phyloP scores from a whole-genome alignment of 164 flowering plant genomes.

The Vitis riparia region DNA sequence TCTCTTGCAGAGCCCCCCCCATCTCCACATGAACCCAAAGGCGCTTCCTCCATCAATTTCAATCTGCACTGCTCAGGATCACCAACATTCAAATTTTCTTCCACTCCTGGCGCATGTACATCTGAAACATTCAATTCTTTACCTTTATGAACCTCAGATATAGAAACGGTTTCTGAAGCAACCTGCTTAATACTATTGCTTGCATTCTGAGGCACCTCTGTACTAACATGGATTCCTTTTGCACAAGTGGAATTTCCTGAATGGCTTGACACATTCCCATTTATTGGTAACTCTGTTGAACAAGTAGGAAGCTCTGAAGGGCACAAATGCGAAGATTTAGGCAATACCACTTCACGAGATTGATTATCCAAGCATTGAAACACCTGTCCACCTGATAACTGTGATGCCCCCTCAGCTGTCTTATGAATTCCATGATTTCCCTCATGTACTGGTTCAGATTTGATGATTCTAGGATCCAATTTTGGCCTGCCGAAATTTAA shows the following conservation, averaged over 20 bases:
- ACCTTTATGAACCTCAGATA: slow-evolving; percentile 16
- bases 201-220: slow-evolving; percentile 14
- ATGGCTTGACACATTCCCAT: slow-evolving; percentile 5
- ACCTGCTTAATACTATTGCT: slow-evolving; percentile 12
- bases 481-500: slow-evolving; percentile 7
- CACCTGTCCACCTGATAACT: slow-evolving; percentile 8
- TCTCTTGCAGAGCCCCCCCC: slow-evolving; percentile 11
- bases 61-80: slow-evolving; percentile 14
- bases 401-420: slow-evolving; percentile 11
- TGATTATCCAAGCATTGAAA: slow-evolving; percentile 6
- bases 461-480: slow-evolving; percentile 20
- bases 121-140: slow-evolving; percentile 12
- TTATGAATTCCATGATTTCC: slow-evolving; percentile 9
- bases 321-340: slow-evolving; percentile 4
- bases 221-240: not conserved
- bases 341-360: slow-evolving; percentile 3
- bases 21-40: slow-evolving; percentile 8
- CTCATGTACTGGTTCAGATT: slow-evolving; percentile 37
- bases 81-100: slow-evolving; percentile 10
- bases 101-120: not conserved
- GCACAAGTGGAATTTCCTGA: not conserved
- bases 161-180: slow-evolving; percentile 11
- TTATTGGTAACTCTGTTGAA: slow-evolving; percentile 9
- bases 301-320: slow-evolving; percentile 10
- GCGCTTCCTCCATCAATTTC: slow-evolving; percentile 13